Percentiles rank a stretch among this genome's conserved stretches.
Evolutionary conservation across 306 rosid species (phyloP).

Genomic region (Morella rubra): DNA sequence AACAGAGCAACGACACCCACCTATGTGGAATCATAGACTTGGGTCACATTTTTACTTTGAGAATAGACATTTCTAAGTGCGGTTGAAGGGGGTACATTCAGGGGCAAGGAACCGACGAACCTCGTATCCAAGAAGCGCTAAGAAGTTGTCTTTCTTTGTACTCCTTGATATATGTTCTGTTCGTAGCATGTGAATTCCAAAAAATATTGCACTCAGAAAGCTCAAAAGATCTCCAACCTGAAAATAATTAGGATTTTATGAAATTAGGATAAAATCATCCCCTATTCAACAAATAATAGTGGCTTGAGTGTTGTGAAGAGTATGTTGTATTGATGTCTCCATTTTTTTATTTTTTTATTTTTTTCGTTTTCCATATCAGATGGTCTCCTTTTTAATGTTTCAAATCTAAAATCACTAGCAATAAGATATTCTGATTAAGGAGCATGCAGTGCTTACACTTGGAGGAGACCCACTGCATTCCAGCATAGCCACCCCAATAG

Average conservation of each 20-base stretch:
- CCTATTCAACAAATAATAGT: neutral
- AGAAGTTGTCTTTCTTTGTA: constrained; percentile 55
- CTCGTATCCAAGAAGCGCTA: constrained; percentile 72
- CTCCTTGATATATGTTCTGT: constrained; percentile 69
- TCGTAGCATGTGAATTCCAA: constrained; percentile 77
- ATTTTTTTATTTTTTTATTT: neutral
- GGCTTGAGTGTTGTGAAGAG: constrained; percentile 2
- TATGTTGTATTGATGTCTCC: neutral
- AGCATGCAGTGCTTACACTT: constrained; percentile 35
- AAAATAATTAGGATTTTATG: neutral
- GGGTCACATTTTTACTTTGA: neutral
- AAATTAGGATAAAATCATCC: neutral
- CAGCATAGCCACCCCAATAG: constrained; percentile 71
- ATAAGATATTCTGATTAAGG: constrained; percentile 1
- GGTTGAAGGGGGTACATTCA: neutral
- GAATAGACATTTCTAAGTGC: constrained; percentile 3
- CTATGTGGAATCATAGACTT: constrained; percentile 33
- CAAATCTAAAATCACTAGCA: neutral
- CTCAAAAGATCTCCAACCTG: constrained; percentile 79
- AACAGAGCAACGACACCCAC: constrained; percentile 58
- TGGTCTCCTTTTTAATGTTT: neutral
- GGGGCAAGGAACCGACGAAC: constrained; percentile 31
- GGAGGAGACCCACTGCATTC: constrained; percentile 81
- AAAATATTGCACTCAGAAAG: constrained; percentile 67
- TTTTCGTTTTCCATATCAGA: neutral